Base-by-base conservation (phyloP, 2,329 filamentous ascomycete genomes). In the Neonectria punicea region DNA sequence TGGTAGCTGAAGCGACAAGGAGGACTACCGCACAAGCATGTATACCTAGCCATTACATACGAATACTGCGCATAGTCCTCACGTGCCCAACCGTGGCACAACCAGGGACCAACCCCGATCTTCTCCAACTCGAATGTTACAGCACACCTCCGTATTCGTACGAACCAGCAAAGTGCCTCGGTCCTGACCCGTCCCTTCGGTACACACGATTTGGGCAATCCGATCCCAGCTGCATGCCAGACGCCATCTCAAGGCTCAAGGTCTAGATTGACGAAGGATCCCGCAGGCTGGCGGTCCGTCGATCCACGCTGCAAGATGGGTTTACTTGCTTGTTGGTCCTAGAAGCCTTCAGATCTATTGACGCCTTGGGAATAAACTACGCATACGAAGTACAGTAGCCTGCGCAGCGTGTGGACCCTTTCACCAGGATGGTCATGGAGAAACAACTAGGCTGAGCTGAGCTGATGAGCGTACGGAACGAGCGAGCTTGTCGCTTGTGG, bases 131-230 rank as follows among this genome's bases (percentile, higher is more conserved):
- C 51, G 51, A 43, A 59, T 53, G 36, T 53, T 32, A 43, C 25
- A 44, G 49, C 18, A 18, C 49, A 30, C 41, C 47, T 63, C 39
- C 22, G 28, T 56, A 43, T 43, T 18, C 39, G 39, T 43, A 43
- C 39, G 39, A 18, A 43, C 20, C n/a, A 20, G 30, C 11, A 28
- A 16, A 20, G 49, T 28, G 30, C 18, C 36, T 10, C 20, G 32
- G 53, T 55, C 49, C 41, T 57, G 47, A 53, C 46, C 43, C 53
- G 34, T 62, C 14, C n/a, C 14, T 46, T 41, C 43, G 53, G 58
- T 54, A 50, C 34, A 28, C 54, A 49, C 56, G 56, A 41, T 59
- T 59, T 51, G 44, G 53, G 55, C 50, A 64, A 59, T 43, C 58
- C 47, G 53, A 54, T 54, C 44, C 49, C 58, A 58, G 30, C 43